Evolutionary conservation across 495 filamentous ascomycete genomes (phyloP).

Genomic region (Trichoderma parareesei): DNA sequence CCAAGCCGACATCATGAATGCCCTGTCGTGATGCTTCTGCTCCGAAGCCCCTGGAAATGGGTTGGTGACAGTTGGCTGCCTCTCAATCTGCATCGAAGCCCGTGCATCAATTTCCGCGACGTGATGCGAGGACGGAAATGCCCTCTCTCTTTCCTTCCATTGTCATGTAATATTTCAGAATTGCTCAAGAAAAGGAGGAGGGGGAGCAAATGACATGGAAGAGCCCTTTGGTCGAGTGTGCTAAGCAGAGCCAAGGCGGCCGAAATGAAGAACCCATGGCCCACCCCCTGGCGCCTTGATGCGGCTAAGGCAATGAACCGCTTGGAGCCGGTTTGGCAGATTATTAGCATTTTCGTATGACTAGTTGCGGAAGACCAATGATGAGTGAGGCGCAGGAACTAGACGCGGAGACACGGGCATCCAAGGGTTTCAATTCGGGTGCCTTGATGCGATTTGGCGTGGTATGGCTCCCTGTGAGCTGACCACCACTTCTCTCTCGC

Average conservation of each 20-base stretch:
- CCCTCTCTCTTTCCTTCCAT: neutral
- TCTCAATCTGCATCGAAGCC: neutral
- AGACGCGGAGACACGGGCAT: neutral
- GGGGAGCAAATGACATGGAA: neutral
- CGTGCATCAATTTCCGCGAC: slow-evolving; percentile 2
- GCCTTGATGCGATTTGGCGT: neutral
- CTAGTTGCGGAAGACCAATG: too few species aligned
- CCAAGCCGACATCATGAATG: too few species aligned
- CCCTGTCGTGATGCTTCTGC: neutral
- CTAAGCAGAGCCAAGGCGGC: neutral
- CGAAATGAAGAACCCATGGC: slow-evolving; percentile 5
- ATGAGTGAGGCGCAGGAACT: neutral
- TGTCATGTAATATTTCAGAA: neutral
- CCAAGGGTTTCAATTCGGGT: neutral
- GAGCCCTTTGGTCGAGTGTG: neutral
- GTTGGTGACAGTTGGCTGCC: neutral
- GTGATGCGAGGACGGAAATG: neutral
- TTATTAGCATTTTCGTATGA: too few species aligned
- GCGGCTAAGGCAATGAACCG: neutral
- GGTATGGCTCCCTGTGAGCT: neutral
- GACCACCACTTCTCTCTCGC: neutral
- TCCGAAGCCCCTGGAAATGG: neutral
- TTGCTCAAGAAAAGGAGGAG: neutral
- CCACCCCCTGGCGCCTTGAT: neutral
- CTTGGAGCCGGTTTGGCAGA: neutral